Evolutionary conservation across 1,139 yeast species (phyloP), one percentile per base, ranked within the genome.

Genomic region (Kodamaea ohmeri): DNA sequence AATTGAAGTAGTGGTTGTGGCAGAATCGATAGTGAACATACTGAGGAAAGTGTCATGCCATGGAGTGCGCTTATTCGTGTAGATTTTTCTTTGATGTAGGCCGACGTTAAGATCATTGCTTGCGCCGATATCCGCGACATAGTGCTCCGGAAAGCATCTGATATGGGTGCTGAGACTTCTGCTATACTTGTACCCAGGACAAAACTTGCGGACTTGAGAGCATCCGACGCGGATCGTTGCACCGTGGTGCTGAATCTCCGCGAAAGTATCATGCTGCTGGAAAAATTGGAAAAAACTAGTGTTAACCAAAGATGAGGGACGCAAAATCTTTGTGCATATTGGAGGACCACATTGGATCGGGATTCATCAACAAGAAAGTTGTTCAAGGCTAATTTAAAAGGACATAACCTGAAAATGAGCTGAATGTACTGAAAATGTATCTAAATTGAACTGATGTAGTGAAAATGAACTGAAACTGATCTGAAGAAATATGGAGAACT

Each of bases 41-140:
- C 87, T 0, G 95, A 85, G 2, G 95, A 83, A 3, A 89, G 63
- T 0, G 96, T 86, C 69, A 86, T 78, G 1, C 96, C 97, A 50
- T 76, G 82, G 35, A 67, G 57, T n/a, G 53, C 51, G 6, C 37
- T 33, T 21, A 26, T 34, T 30, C 18, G 21, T 11, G 30, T 28
- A 21, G 14, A 14, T 17, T 17, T 14, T 21, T 25, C 16, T 13
- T 45, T 26, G 32, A 18, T 26, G 32, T 22, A 42, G 19, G 49
- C 65, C 15, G 63, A 56, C 6, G 71, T 65, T 29, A 66, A 51
- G 4, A 71, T 61, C 76, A 70, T 70, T 4, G 76, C 75, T 39
- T 65, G 76, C 5, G 70, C 59, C 17, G 72, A 53, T 13, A 69
- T 54, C 15, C 71, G 51, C 9, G 71, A 51, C 76, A 71, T 70